Conservation (phyloP, 148 eudicot genomes). For the Rhododendron mucronatum region DNA sequence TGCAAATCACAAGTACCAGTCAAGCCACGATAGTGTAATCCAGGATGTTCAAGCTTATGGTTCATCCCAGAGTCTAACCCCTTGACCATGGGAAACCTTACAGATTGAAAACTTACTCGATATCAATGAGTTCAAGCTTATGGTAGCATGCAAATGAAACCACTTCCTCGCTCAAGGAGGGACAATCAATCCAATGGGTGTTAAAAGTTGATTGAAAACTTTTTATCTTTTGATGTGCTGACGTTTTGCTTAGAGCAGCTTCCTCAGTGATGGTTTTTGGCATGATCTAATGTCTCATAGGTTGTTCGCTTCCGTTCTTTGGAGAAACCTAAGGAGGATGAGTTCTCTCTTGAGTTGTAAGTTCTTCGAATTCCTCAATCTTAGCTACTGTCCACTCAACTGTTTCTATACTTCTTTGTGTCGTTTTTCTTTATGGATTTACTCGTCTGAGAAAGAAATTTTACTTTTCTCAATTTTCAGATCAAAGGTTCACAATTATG, state of each 20-base stretch:
- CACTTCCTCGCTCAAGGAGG: background rate
- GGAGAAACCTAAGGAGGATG: constrained; percentile 87
- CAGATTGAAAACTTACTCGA: no score
- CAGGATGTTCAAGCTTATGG: background rate
- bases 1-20: background rate
- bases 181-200: background rate
- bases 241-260: background rate
- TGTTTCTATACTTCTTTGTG: background rate
- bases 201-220: background rate
- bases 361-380: constrained; percentile 19
- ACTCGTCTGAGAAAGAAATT: background rate
- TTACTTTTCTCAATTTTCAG: constrained; percentile 24
- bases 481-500: constrained; percentile 76
- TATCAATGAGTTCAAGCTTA: no score
- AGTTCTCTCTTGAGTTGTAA: constrained; percentile 79
- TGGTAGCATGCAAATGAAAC: background rate
- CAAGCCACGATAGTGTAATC: background rate
- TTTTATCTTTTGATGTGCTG: background rate
- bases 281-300: constrained; percentile 27
- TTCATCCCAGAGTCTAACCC: background rate
- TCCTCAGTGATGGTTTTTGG: background rate
- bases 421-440: background rate
- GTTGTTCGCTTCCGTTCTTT: constrained; percentile 77
- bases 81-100: background rate
- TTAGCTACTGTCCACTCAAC: background rate